Evolutionary conservation across 768 basidiomycete species (phyloP).

Genomic region (Lactifluus hygrophoroides): DNA sequence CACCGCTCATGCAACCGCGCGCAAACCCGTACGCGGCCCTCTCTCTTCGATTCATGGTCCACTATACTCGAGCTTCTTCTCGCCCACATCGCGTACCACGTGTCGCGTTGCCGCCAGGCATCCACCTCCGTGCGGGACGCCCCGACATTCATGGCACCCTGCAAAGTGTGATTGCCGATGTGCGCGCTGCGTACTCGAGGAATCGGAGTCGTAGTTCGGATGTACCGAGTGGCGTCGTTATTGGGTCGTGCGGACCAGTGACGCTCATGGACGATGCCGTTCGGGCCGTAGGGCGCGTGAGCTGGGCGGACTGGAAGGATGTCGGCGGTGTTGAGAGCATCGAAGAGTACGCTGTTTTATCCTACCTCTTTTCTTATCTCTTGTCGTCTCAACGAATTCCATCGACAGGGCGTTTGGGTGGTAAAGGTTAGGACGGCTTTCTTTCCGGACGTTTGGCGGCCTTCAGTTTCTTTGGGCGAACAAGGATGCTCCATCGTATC

Average conservation of each 20-base stretch:
- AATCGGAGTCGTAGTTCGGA: constrained; percentile 1
- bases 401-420: constrained; percentile 6
- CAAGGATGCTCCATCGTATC: neutral
- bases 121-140: constrained; percentile 26
- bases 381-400: neutral
- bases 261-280: constrained; percentile 32
- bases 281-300: constrained; percentile 29
- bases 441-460: neutral
- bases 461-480: neutral
- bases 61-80: constrained; percentile 36
- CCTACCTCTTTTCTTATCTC: neutral
- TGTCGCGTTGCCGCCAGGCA: constrained; percentile 24
- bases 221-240: constrained; percentile 29
- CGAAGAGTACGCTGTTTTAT: constrained; percentile 16
- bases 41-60: constrained; percentile 33
- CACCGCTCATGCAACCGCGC: constrained; percentile 30
- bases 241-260: constrained; percentile 37
- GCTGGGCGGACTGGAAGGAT: constrained; percentile 23
- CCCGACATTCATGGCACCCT: constrained; percentile 23
- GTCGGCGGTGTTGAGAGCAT: constrained; percentile 21
- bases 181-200: constrained; percentile 20
- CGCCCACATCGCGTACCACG: constrained; percentile 18
- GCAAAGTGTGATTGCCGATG: constrained; percentile 22
- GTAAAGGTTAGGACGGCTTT: neutral
- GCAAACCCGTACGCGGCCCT: constrained; percentile 22